These are phyloP conservation scores for Inonotus obliquus DNA, from an alignment of 1,284 basidiomycete species.

Conservation along the genomic window DNA sequence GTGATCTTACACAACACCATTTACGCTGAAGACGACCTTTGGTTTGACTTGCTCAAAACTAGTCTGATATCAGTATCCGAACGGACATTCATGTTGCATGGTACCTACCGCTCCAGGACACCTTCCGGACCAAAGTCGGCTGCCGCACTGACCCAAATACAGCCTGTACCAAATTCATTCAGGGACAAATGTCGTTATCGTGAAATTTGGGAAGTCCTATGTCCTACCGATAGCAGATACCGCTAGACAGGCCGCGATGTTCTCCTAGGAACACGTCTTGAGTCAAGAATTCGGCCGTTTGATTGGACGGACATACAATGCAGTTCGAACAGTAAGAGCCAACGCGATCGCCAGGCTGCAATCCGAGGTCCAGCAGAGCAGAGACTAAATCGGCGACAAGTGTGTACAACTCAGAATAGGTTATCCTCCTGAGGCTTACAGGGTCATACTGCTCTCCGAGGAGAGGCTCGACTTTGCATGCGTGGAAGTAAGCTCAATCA, in stretches of 20 bases:
- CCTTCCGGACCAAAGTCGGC: slow-evolving; percentile 84
- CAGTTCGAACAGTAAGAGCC: slow-evolving; percentile 81
- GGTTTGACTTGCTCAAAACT: slow-evolving; percentile 76
- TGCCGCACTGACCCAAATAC: slow-evolving; percentile 83
- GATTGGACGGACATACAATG: slow-evolving; percentile 45
- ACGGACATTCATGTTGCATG: neutral
- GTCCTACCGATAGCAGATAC: slow-evolving; percentile 60
- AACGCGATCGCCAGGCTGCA: slow-evolving; percentile 69
- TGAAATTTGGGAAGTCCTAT: neutral
- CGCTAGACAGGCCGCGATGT: slow-evolving; percentile 71
- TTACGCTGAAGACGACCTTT: slow-evolving; percentile 67
- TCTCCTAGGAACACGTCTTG: slow-evolving; percentile 44
- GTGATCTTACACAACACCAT: slow-evolving; percentile 56
- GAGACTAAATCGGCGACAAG: slow-evolving; percentile 61
- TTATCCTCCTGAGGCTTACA: slow-evolving; percentile 44
- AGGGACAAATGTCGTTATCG: neutral
- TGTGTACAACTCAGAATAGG: slow-evolving; percentile 58
- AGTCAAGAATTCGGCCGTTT: neutral
- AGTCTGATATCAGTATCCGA: neutral
- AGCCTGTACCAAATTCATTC: slow-evolving; percentile 31
- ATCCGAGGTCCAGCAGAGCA: slow-evolving; percentile 54
- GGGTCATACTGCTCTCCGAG: slow-evolving; percentile 32
- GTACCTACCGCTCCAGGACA: slow-evolving; percentile 66
- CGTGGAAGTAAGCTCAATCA: neutral
- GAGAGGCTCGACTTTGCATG: slow-evolving; percentile 9